Base-by-base conservation (phyloP, 78 protist species). In the Chrysochromulina parva region DNA sequence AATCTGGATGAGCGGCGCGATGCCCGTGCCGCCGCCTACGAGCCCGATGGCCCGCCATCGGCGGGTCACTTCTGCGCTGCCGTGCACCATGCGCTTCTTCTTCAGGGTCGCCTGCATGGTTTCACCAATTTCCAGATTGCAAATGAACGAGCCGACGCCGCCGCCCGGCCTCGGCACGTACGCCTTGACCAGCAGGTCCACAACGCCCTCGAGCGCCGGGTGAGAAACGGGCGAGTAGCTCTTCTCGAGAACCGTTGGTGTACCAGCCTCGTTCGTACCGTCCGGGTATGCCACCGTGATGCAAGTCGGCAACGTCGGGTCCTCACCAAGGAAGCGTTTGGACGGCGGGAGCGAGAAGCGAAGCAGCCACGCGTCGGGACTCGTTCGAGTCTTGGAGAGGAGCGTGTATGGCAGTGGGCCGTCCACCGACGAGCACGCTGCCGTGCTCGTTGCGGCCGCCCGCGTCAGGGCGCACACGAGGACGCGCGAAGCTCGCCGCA, bases 1-100 rank as follows among this genome's bases (percentile, higher is more conserved):
- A 2, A 78, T 54, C 86, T 78, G 86, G 26, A 78, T 59, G 62
- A 78, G 26, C 62, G 86, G 86, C 86, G 86, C 86, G 62, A 78
- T 54, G 28, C 86, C 86, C 38, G 86, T 78, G 24, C 86, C 86
- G 2, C 86, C 86, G n/a, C 48, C 86, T 4, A 26, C 82, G 13
- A 73, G 55, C 20, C 82, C 82, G 82, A 73, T 9, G 82, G 10
- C 7, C 53, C 3, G 17, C 82, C 82, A 73, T 1, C 82, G 82
- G 55, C 82, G 38, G 17, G 20, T 24, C 28, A 73, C 82, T 1
- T 52, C 82, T 9, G 82, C 82, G 53, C 48, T 26, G 82, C 82
- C 82, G 54, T 73, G 82, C 55, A 73, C 20, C 55, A 48, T 19
- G 55, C 82, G 82, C 52, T 28, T 6, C 38, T 11, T 48, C 53